Base-by-base conservation (phyloP, 2,329 filamentous ascomycete species). In the Xylariaceae sp. region DNA sequence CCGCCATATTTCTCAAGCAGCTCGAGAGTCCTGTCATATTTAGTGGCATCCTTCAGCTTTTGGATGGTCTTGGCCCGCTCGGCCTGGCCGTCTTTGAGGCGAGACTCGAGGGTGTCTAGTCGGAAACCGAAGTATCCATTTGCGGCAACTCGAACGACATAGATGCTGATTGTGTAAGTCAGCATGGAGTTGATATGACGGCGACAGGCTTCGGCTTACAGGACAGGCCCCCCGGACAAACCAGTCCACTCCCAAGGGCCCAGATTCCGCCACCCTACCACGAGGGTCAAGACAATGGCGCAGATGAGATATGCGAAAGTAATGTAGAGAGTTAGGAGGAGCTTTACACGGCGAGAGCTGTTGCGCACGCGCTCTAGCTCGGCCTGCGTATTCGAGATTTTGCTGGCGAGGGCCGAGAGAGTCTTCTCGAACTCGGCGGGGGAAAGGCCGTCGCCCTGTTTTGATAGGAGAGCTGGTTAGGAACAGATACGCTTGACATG, bases 1-100 rank as follows among this genome's bases (percentile, higher is more conserved):
- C 84, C 88, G 34, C 91, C 92, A 69, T 99, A 99, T 66, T 97
- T 99, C 66, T 97, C 89, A 10, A 99, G 81, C 55, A 99, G 74
- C 68, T 96, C 85, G 66, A 95, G 84, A 1, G 94, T 99, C 30
- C 92, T 94, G 71, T 97, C 89, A 74, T 96, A 99, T 70, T 89
- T 96, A 32, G 94, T 99, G 22, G 92, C 92, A 54, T 87, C 85
- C 73, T 99, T 99, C 59, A 99, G 83, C 72, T 92, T 92, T 69
- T 95, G 87, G 61, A 99, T 97, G 1, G 92, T 96, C 63, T 84
- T 84, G 55, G 88, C 84, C 50, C 92, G 85, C 70, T 96, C 88
- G 50, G 84, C 82, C 65, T 92, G 84, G 34, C 92, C 80, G 18
- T 81, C 81, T 63, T 92, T 87, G 29, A 97, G 78, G 39, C 86